These are phyloP conservation scores for Euphorbia schlechtendalii DNA, from an alignment of 441 rosid species.

Conservation along the genomic window DNA sequence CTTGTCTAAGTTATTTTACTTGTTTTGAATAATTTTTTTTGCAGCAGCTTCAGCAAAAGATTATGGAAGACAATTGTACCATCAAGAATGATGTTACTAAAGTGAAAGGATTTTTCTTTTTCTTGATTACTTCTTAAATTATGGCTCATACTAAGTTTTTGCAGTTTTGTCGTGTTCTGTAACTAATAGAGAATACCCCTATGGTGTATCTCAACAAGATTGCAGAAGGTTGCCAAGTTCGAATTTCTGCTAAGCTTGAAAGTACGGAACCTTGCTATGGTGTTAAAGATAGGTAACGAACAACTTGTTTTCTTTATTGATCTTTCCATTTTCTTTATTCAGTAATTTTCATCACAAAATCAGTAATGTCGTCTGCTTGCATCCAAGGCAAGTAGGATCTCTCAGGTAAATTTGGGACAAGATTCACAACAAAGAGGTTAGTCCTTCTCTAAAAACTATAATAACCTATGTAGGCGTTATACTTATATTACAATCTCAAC, in stretches of 20 bases:
- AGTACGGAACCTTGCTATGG: constrained; percentile 65
- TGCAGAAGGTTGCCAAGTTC: constrained; percentile 65
- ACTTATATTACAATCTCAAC: too few species aligned
- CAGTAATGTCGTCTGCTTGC: neutral
- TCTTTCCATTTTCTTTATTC: neutral
- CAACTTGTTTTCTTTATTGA: neutral
- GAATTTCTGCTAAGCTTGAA: constrained; percentile 75
- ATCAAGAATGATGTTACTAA: constrained; percentile 15
- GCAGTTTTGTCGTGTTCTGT: constrained; percentile 12
- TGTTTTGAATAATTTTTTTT: neutral
- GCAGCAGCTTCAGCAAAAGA: neutral
- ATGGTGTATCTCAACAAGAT: constrained; percentile 66
- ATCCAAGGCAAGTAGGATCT: constrained; percentile 34
- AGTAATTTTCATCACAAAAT: neutral
- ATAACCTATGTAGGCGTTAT: too few species aligned
- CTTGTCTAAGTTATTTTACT: neutral
- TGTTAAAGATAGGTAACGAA: constrained; percentile 57
- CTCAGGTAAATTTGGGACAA: too few species aligned
- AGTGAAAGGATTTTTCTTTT: neutral
- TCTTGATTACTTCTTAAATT: neutral
- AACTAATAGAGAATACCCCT: constrained; percentile 72
- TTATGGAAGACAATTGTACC: neutral
- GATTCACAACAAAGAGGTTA: too few species aligned
- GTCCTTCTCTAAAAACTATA: too few species aligned
- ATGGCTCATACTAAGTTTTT: neutral